Base-by-base conservation (phyloP, 2,329 filamentous ascomycete species). In the Didymellaceae sp. region DNA sequence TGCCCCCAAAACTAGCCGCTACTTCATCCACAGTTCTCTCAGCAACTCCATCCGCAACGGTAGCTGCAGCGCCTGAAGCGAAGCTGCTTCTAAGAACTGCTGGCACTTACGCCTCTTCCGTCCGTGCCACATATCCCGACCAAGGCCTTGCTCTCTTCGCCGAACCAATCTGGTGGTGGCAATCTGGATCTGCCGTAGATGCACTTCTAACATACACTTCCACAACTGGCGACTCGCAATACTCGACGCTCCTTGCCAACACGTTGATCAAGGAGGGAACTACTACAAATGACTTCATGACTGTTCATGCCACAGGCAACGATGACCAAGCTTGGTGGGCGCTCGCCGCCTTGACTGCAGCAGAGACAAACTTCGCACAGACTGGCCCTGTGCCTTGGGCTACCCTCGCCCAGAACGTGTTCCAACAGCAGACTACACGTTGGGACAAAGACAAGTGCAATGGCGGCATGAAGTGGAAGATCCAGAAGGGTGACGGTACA, bases 271-370 rank as follows among this genome's bases (percentile, higher is more conserved):
- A 47, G 42, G 65, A 68, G 55, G 63, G 55, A 3, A 67, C 63
- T 1, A 43, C 20, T 10, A 48, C 52, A 2, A 63, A 67, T 34
- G 63, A 76, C 62, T 77, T 72, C 60, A 74, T 78, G 68, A 72
- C 74, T 8, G 34, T 57, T 14, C 62, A 68, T 17, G 66, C 67
- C 5, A 69, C 65, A 1, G 87, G 87, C 33, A 90, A 90, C 61
- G 87, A 90, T 60, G 87, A 90, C 66, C 85, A 89, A 65, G 84
- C 84, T 28, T 89, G 88, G 69, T 90, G 87, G 87, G 85, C 80
- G 4, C 85, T 89, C 20, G 79, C 85, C 10, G 81, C 85, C 40
- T 77, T 90, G 57, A 77, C 84, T 5, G 87, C 87, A 0, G 85
- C 86, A 1, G 87, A 90, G 72, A 78, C 82, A 46, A 82, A 83